A percentile compares a stretch with the other conserved stretches of the same genome.
phyloP scores from a whole-genome alignment of 2,329 filamentous ascomycete species.

The Venturia aucupariae region DNA sequence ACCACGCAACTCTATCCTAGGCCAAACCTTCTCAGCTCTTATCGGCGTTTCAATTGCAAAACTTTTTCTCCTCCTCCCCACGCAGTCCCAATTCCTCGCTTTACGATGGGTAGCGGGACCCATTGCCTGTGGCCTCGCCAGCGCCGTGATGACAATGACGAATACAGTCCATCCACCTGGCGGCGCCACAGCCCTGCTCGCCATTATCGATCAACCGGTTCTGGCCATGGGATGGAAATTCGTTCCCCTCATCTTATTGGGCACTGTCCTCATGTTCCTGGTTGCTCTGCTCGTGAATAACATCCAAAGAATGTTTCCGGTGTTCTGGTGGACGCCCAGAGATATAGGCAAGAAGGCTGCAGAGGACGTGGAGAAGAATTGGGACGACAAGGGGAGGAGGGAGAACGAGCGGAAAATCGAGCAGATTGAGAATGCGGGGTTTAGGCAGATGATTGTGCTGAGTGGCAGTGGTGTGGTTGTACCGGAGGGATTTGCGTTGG shows the following conservation, averaged over 20 bases:
- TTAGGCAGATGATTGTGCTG: conserved; percentile 23
- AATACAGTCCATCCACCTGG: conserved; percentile 42
- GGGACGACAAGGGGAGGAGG: conserved; percentile 18
- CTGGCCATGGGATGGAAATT: conserved; percentile 38
- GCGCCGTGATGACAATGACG: conserved; percentile 37
- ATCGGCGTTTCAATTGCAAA: conserved; percentile 37
- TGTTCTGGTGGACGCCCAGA: conserved; percentile 41
- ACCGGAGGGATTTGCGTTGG: conserved; percentile 28
- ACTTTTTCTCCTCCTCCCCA: conserved; percentile 28
- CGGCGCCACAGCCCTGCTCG: conserved; percentile 39
- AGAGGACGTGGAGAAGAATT: conserved; percentile 21
- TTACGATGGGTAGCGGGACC: conserved; percentile 38
- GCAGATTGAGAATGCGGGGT: background rate
- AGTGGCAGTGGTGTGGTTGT: conserved; percentile 24
- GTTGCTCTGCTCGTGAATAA: conserved; percentile 39
- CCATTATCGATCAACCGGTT: conserved; percentile 31
- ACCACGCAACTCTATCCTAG: conserved; percentile 37
- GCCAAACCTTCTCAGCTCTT: conserved; percentile 37
- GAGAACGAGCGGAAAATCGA: conserved; percentile 20
- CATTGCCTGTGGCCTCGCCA: conserved; percentile 33
- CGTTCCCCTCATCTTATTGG: conserved; percentile 34
- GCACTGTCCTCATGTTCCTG: conserved; percentile 32
- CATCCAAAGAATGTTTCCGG: conserved; percentile 36
- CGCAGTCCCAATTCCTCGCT: conserved; percentile 26
- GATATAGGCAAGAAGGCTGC: conserved; percentile 22